A percentile compares a stretch with the other conserved stretches of the same genome.
Conservation (phyloP, 208 protist genomes). For the Phytomonas sp. region DNA sequence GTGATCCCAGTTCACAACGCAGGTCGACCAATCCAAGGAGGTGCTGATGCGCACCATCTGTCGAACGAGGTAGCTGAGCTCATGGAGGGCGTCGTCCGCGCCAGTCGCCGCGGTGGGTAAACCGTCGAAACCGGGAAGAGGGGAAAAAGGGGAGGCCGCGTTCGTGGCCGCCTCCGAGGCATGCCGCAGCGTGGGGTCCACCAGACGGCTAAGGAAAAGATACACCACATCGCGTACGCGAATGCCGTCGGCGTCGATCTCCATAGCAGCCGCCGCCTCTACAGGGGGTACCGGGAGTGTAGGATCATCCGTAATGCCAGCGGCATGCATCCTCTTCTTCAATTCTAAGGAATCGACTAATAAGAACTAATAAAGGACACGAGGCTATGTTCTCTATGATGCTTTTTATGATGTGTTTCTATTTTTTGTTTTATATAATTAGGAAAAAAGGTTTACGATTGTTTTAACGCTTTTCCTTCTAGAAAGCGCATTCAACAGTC, state of each 20-base stretch:
- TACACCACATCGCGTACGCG: slow-evolving; percentile 68
- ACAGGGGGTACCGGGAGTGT: slow-evolving; percentile 29
- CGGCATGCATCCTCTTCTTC: slow-evolving; percentile 31
- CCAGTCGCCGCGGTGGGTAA: not conserved
- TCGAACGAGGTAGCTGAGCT: slow-evolving; percentile 44
- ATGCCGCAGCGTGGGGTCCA: slow-evolving; percentile 40
- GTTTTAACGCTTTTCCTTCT: slow-evolving; percentile 5
- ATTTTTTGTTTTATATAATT: too few relatives aligned
- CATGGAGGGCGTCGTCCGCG: not conserved
- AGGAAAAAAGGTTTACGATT: not conserved
- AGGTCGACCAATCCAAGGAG: slow-evolving; percentile 64
- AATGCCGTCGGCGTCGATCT: slow-evolving; percentile 67
- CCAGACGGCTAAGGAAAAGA: slow-evolving; percentile 69
- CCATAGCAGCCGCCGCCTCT: slow-evolving; percentile 36
- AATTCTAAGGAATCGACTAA: not conserved
- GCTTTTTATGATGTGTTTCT: not conserved
- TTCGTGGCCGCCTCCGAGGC: slow-evolving; percentile 13
- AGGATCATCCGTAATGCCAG: slow-evolving; percentile 42
- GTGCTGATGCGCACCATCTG: slow-evolving; percentile 83
- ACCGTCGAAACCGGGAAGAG: not conserved
- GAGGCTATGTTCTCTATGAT: not conserved
- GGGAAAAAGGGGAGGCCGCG: not conserved
- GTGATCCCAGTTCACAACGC: slow-evolving; percentile 74
- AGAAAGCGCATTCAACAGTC: not conserved
- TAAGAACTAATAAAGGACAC: not conserved